Conservation (phyloP, 176 grass and related monocot species). For the Bothriochloa decipiens region DNA sequence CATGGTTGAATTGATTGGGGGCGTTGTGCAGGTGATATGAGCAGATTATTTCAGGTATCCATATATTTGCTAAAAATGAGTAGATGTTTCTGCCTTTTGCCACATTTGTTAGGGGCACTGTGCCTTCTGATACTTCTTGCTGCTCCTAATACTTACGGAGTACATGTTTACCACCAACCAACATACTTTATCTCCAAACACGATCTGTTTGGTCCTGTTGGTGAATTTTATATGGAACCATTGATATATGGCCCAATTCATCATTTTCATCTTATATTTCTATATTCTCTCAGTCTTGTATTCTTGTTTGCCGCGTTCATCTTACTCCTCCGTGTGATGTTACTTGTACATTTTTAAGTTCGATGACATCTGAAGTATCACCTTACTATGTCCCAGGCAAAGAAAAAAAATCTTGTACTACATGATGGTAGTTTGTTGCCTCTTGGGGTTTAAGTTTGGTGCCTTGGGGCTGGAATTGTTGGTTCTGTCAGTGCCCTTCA, state of each 20-base stretch:
- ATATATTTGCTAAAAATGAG: conserved; percentile 1
- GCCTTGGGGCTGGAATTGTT: not conserved
- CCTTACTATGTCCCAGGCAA: not conserved
- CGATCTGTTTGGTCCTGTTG: not conserved
- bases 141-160: not conserved
- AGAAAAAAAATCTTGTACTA: no score
- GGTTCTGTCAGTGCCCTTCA: not conserved
- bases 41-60: not conserved
- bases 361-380: not conserved
- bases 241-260: not conserved
- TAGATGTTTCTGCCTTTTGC: not conserved
- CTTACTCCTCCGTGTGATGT: not conserved
- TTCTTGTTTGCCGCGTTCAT: not conserved
- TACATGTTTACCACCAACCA: not conserved
- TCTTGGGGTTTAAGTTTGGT: not conserved
- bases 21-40: not conserved
- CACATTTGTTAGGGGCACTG: conserved; percentile 4
- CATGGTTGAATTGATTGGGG: not conserved
- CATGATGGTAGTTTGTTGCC: not conserved
- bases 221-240: not conserved
- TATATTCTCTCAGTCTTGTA: not conserved
- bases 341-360: not conserved
- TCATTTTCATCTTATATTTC: not conserved
- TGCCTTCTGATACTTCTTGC: not conserved
- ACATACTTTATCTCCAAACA: not conserved